Base-by-base conservation (phyloP, 805 yeast species). In the Zygosaccharomyces gambellarensis region DNA sequence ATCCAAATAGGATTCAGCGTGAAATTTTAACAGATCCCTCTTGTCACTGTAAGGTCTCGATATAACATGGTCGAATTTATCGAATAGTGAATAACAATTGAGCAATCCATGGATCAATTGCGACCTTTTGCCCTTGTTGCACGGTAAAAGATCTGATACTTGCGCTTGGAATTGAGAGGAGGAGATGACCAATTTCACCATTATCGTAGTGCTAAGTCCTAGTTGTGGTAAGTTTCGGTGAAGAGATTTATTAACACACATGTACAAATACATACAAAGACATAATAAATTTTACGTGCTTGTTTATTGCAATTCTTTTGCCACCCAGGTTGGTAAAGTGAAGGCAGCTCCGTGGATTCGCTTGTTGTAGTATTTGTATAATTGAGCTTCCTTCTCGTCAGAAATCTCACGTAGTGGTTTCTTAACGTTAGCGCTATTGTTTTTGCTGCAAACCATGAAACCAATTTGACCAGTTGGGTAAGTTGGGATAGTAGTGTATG, bases 381-480 rank as follows among this genome's bases (percentile, higher is more conserved):
- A 67, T 68, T 81, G 73, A 23, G 65, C 70, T 65, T 87, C 95
- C 54, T 80, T 78, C 51, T 77, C 83, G 40, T 74, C 78, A 46
- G 80, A 67, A 68, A 86, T 71, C 29, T 76, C 73, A 69, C 97
- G 81, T 54, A 79, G 57, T 43, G 98, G 97, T 56, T 70, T 74
- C 61, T 71, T 76, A 50, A 92, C 85, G 55, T 84, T 74, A 44
- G 83, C 82, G 23, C 69, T 59, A 12, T 79, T 66, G 64, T 87
- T 85, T 75, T 90, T 92, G 55, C 85, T 79, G 70, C 97, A 90
- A 52, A 92, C 90, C 96, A 92, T 88, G 73, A 94, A 88, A n/a
- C 98, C 99, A 64, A 92, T 85, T 69, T 90, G 95, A 56, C 99
- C 99, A 17, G 96, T 83, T 56, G 99, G 96, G 66, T 92, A 92